Evolutionary conservation across 208 protist species (phyloP).

Genomic region (Leishmania braziliensis): DNA sequence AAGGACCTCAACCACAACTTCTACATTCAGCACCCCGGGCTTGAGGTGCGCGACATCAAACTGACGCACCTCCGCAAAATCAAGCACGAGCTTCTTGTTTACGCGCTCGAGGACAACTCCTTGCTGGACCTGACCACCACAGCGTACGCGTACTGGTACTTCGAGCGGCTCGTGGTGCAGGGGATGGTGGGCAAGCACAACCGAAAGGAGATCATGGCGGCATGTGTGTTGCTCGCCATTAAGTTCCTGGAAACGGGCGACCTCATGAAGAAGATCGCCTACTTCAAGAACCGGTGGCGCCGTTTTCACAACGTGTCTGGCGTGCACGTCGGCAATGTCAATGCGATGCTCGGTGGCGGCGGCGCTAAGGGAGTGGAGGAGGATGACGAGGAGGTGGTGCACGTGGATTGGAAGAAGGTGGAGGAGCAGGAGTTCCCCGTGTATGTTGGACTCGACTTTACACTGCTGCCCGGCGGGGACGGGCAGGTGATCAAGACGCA

Average conservation of each 20-base stretch:
- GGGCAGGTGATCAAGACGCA: constrained; percentile 69
- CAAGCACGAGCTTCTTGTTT: constrained; percentile 68
- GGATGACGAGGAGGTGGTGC: constrained; percentile 55
- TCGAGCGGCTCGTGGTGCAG: constrained; percentile 77
- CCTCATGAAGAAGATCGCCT: constrained; percentile 64
- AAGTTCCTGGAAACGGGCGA: constrained; percentile 88
- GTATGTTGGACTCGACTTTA: constrained; percentile 87
- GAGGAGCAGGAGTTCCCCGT: constrained; percentile 76
- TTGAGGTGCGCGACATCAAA: constrained; percentile 85
- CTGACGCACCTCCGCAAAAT: constrained; percentile 82
- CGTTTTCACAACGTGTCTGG: constrained; percentile 46
- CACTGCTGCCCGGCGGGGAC: constrained; percentile 68
- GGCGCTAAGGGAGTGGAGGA: constrained; percentile 46
- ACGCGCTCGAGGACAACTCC: constrained; percentile 69
- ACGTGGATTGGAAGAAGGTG: constrained; percentile 70
- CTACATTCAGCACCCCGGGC: constrained; percentile 82
- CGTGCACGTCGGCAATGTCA: constrained; percentile 29
- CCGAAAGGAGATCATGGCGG: constrained; percentile 68
- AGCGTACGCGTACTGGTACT: constrained; percentile 89
- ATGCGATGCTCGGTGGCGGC: constrained; percentile 36
- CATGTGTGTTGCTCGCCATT: constrained; percentile 74
- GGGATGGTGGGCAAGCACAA: constrained; percentile 86
- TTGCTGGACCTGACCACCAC: constrained; percentile 73
- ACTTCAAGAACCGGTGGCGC: constrained; percentile 66
- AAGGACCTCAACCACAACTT: constrained; percentile 90